Evolutionary conservation across 2,329 filamentous ascomycete species (phyloP).

Genomic region (Xenoacremonium recifei): DNA sequence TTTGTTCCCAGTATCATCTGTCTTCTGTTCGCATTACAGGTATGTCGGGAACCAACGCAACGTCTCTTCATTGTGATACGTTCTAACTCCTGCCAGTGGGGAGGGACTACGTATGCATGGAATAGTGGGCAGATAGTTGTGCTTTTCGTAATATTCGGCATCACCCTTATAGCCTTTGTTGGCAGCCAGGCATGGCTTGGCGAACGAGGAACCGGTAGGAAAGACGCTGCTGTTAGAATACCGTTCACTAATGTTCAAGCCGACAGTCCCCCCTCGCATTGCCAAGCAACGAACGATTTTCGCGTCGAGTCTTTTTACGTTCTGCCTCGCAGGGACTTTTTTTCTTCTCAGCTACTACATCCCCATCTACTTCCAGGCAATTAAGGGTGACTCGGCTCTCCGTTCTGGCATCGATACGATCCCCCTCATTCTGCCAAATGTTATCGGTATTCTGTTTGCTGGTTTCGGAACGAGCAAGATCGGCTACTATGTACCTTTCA

Average conservation of each 20-base stretch:
- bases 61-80: too few relatives aligned
- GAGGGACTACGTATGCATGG: too few relatives aligned
- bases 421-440: too few relatives aligned
- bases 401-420: too few relatives aligned
- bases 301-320: slow-evolving; percentile 1
- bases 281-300: slow-evolving; percentile 2
- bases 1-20: too few relatives aligned
- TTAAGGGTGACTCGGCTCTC: too few relatives aligned
- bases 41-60: too few relatives aligned
- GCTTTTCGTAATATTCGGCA: slow-evolving; percentile 1
- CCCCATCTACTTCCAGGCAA: too few relatives aligned
- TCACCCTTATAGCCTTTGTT: slow-evolving; percentile 2
- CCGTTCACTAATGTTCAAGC: neutral
- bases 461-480: neutral
- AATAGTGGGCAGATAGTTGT: too few relatives aligned
- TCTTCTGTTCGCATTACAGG: too few relatives aligned
- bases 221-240: neutral
- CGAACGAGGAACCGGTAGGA: slow-evolving; percentile 1
- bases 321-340: slow-evolving; percentile 1
- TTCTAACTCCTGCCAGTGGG: too few relatives aligned
- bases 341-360: too few relatives aligned
- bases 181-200: slow-evolving; percentile 2
- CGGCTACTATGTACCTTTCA: neutral
- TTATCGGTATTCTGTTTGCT: neutral
- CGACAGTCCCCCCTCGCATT: slow-evolving; percentile 1